Evolutionary conservation across 306 rosid genomes (phyloP).

Genomic region (Vigna hirtella): DNA sequence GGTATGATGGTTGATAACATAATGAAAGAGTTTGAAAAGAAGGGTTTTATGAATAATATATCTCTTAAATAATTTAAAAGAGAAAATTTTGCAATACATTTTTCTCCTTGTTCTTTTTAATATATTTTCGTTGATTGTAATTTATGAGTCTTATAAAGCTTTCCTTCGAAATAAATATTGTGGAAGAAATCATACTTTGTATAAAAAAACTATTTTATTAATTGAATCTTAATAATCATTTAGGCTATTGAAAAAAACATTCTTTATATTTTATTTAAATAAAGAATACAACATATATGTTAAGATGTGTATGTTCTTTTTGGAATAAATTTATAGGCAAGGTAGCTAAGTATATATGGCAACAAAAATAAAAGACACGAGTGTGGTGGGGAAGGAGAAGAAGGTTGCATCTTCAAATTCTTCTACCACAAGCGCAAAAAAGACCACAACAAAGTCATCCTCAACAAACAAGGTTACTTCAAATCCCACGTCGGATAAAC

Average conservation of each 20-base stretch:
- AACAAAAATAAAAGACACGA: constrained; percentile 57
- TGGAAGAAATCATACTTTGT: too few relatives aligned
- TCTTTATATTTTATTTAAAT: neutral
- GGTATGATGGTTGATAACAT: too few relatives aligned
- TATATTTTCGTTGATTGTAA: neutral
- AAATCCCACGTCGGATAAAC: constrained; percentile 53
- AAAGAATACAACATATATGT: too few relatives aligned
- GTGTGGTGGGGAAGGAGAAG: constrained; percentile 64
- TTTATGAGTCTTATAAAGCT: neutral
- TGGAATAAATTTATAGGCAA: neutral
- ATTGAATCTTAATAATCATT: neutral
- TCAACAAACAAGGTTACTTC: constrained; percentile 42
- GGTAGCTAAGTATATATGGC: constrained; percentile 59
- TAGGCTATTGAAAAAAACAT: neutral
- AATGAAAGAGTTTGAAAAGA: too few relatives aligned
- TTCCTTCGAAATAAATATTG: neutral
- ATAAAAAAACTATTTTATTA: neutral
- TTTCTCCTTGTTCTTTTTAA: neutral
- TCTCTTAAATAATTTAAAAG: neutral
- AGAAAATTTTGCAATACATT: too few relatives aligned
- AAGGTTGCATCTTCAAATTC: constrained; percentile 45
- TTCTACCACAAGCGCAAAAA: constrained; percentile 46
- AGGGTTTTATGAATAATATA: too few relatives aligned
- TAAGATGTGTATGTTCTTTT: constrained; percentile 23
- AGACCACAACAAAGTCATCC: constrained; percentile 40